Evolutionary conservation across 1,284 basidiomycete genomes (phyloP).

Genomic region (Vanrija pseudolonga): DNA sequence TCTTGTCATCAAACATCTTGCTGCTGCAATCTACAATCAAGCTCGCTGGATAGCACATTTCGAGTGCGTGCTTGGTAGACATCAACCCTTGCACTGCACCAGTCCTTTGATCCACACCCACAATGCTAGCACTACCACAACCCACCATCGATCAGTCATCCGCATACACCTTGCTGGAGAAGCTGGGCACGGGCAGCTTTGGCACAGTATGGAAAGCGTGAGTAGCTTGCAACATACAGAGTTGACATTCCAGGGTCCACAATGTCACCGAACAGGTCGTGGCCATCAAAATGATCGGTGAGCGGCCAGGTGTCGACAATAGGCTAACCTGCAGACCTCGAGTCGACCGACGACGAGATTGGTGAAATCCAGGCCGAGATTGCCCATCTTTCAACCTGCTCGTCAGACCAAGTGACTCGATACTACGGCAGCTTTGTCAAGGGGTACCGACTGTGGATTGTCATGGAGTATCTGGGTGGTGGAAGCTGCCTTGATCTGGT

Average conservation of each 20-base stretch:
- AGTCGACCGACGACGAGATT: constrained; percentile 84
- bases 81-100: too few species aligned
- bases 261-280: constrained; percentile 90
- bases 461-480: constrained; percentile 98
- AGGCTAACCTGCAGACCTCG: constrained; percentile 45
- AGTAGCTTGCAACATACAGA: constrained; percentile 19
- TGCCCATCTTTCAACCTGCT: constrained; percentile 88
- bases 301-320: constrained; percentile 29
- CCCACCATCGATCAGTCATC: constrained; percentile 63
- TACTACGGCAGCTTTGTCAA: constrained; percentile 98
- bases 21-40: too few species aligned
- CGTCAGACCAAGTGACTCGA: constrained; percentile 90
- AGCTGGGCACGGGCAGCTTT: constrained; percentile 95
- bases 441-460: constrained; percentile 96
- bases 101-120: not conserved
- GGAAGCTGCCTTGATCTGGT: constrained; percentile 93
- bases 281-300: constrained; percentile 96
- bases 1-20: too few species aligned
- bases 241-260: constrained; percentile 58
- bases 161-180: constrained; percentile 89
- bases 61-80: too few species aligned
- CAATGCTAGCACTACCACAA: not conserved
- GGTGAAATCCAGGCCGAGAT: constrained; percentile 98
- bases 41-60: too few species aligned
- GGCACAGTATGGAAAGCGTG: constrained; percentile 92